Base-by-base conservation (phyloP, 2,329 filamentous ascomycete genomes). In the Penicillium thymicola region DNA sequence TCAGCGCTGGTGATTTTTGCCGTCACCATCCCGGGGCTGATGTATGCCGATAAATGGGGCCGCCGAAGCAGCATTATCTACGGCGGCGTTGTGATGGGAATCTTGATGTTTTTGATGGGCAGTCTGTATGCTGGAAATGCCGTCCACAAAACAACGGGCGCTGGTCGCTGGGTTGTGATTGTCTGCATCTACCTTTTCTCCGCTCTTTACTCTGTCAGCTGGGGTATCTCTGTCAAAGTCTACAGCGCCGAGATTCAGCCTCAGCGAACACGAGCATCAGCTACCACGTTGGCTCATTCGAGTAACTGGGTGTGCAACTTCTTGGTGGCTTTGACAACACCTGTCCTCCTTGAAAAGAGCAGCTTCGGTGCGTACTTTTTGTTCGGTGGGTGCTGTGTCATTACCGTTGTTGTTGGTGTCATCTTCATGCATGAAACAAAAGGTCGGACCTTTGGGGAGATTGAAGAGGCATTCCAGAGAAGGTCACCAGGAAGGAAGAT, bases 211-310 rank as follows among this genome's bases (percentile, higher is more conserved):
- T 71, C 67, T 16, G 57, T 72, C 2, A 69, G 81, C 0, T 86
- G 83, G 82, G 82, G 75, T 0, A 79, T 87, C 14, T 76, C 78
- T 0, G 73, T 81, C 46, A 82, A 81, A 58, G 80, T 86, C 7
- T 86, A 85, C 55, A 78, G 80, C 0, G 77, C 78, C 9, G 84
- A 86, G 69, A 85, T 85, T 37, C 83, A 85, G 60, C 82, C 82
- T 0, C 74, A 76, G 4, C 72, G 78, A 38, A 85, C 82, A 0
- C 75, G 84, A 5, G 83, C 82, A 0, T 78, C 79, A 0, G 83
- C 82, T 4, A 83, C 79, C 13, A 80, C 77, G 53, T 61, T 85
- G 5, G 81, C 80, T 0, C 76, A 81, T 62, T 79, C 81, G 3
- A 75, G 77, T 16, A 83, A 83, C 46, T 85, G 81, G 75, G 61